Evolutionary conservation across 2,329 filamentous ascomycete species (phyloP).

Genomic region (Fusarium marasasianum): DNA sequence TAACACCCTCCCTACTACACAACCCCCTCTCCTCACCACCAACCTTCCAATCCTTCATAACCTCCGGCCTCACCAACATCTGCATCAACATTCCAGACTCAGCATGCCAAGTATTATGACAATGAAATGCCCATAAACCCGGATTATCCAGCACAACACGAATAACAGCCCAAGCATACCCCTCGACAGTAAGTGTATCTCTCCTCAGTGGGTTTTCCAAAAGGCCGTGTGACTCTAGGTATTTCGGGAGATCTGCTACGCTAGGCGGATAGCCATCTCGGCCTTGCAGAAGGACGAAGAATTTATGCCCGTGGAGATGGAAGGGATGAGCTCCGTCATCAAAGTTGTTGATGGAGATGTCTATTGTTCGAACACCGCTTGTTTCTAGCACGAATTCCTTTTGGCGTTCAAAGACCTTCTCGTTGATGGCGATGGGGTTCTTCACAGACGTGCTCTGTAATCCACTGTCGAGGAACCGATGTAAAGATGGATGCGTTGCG

Average conservation of each 20-base stretch:
- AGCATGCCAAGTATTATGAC: constrained; percentile 67
- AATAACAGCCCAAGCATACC: constrained; percentile 64
- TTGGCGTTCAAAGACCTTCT: constrained; percentile 41
- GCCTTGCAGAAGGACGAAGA: constrained; percentile 56
- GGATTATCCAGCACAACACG: constrained; percentile 66
- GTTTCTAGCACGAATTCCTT: constrained; percentile 59
- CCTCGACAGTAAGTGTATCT: constrained; percentile 61
- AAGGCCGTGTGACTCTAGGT: constrained; percentile 38
- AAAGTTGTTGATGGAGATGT: constrained; percentile 67
- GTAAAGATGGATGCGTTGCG: constrained; percentile 47
- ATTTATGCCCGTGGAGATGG: constrained; percentile 69
- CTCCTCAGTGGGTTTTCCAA: constrained; percentile 48
- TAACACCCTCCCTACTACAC: constrained; percentile 45
- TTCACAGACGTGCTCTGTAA: constrained; percentile 20
- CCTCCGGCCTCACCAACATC: constrained; percentile 52
- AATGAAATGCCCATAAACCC: constrained; percentile 67
- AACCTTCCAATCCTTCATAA: constrained; percentile 42
- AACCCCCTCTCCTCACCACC: constrained; percentile 37
- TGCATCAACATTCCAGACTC: constrained; percentile 70
- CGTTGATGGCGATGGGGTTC: constrained; percentile 42
- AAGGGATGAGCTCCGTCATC: constrained; percentile 59
- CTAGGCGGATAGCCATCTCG: constrained; percentile 49
- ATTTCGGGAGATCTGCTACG: constrained; percentile 33
- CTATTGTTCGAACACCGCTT: constrained; percentile 61
- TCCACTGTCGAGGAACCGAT: constrained; percentile 47